Evolutionary conservation across 1,284 basidiomycete species (phyloP).

Genomic region (Ustilago sp.): DNA sequence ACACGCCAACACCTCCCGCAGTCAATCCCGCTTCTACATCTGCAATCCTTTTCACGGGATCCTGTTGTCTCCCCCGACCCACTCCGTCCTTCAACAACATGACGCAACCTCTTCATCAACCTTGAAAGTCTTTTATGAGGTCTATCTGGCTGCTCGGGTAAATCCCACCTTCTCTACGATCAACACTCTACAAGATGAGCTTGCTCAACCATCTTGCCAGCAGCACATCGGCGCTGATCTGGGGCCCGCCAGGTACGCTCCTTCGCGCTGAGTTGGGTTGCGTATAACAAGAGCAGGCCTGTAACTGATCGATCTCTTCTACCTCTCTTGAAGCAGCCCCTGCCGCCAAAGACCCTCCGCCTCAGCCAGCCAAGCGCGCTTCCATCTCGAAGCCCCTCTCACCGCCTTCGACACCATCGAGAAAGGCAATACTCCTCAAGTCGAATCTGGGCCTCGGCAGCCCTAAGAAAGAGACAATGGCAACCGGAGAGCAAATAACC

Average conservation of each 20-base stretch:
- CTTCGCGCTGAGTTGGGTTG: not conserved
- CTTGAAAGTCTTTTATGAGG: not conserved
- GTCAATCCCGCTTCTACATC: not conserved
- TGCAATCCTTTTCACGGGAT: not conserved
- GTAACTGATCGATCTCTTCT: conserved; percentile 1
- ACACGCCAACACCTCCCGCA: conserved; percentile 16
- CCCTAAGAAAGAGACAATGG: not conserved
- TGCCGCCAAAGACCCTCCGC: conserved; percentile 23
- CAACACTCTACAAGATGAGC: conserved; percentile 11
- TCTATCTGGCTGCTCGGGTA: not conserved
- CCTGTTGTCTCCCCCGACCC: not conserved
- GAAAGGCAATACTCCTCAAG: conserved; percentile 11
- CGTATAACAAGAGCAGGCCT: not conserved
- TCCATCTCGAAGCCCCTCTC: not conserved
- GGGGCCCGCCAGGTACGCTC: conserved; percentile 25
- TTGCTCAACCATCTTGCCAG: conserved; percentile 19
- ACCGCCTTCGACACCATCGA: not conserved
- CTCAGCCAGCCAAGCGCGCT: not conserved
- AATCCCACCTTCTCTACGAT: not conserved
- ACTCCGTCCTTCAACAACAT: not conserved
- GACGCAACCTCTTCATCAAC: conserved; percentile 2
- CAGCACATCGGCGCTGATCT: conserved; percentile 25
- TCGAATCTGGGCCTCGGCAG: conserved; percentile 17
- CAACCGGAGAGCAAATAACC: not conserved
- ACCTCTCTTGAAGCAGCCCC: conserved; percentile 11